Conservation (phyloP, 2,329 filamentous ascomycete species). For the Phialophora expanda region DNA sequence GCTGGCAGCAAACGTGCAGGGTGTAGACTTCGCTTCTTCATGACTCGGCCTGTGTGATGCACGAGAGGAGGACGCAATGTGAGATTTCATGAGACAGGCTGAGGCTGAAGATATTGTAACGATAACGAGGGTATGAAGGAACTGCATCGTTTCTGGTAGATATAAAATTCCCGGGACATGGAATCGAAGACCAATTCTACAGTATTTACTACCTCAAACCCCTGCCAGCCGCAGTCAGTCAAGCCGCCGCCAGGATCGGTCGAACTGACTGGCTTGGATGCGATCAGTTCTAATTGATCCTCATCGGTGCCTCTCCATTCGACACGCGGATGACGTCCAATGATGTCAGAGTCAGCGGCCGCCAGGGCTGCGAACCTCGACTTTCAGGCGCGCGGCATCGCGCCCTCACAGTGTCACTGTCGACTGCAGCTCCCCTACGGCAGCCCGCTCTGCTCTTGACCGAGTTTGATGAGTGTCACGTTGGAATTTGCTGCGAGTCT, state of each 20-base stretch:
- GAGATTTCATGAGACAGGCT: slow-evolving; percentile 18
- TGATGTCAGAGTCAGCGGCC: slow-evolving; percentile 12
- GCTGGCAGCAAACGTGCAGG: slow-evolving; percentile 35
- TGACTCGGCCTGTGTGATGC: slow-evolving; percentile 3
- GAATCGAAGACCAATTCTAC: slow-evolving; percentile 3
- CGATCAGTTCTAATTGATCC: not conserved
- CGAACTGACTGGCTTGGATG: not conserved
- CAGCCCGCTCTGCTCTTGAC: not conserved
- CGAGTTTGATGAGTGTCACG: not conserved
- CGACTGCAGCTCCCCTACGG: not conserved
- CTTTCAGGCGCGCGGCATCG: not conserved
- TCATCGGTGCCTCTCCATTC: not conserved
- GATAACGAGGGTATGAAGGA: slow-evolving; percentile 32
- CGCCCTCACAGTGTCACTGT: not conserved
- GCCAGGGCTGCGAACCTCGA: not conserved
- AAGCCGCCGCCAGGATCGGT: not conserved
- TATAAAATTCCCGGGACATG: slow-evolving; percentile 6
- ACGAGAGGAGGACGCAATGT: not conserved
- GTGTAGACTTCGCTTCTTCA: slow-evolving; percentile 38
- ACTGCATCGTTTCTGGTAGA: slow-evolving; percentile 24
- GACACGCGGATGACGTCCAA: slow-evolving; percentile 8
- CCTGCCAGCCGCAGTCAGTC: not conserved
- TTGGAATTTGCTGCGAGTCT: not conserved
- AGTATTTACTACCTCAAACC: not conserved
- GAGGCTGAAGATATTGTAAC: slow-evolving; percentile 28